A percentile compares a stretch with the other conserved stretches of the same genome.
Conservation (phyloP, 2,329 filamentous ascomycete genomes). For the Pleomassaria siparia region DNA sequence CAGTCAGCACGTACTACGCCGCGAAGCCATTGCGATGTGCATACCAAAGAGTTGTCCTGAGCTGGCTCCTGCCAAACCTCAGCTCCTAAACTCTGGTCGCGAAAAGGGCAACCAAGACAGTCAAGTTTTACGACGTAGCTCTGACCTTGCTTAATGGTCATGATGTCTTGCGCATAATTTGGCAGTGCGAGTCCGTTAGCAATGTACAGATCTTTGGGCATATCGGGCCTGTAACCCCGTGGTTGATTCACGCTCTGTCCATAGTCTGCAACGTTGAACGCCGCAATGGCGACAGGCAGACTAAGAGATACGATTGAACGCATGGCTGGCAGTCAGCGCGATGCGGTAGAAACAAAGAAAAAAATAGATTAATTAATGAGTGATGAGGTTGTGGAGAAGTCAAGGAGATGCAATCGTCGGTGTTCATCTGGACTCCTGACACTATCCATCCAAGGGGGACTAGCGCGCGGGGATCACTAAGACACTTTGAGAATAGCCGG, state of each 20-base stretch:
- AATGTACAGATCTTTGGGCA: constrained; percentile 17
- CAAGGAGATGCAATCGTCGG: background rate
- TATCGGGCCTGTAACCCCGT: constrained; percentile 16
- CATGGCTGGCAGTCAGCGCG: constrained; percentile 12
- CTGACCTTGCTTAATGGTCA: constrained; percentile 19
- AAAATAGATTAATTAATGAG: background rate
- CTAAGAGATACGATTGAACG: constrained; percentile 12
- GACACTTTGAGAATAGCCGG: too few species aligned
- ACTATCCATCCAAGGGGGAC: background rate
- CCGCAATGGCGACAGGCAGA: constrained; percentile 11
- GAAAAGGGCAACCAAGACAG: constrained; percentile 30
- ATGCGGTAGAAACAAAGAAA: background rate
- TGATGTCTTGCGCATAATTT: constrained; percentile 18
- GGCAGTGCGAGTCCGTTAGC: constrained; percentile 8
- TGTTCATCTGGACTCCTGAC: background rate
- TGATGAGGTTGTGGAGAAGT: background rate
- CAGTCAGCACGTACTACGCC: background rate
- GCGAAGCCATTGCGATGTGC: background rate
- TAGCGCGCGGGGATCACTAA: too few species aligned
- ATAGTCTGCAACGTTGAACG: too few species aligned
- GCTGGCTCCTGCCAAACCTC: constrained; percentile 22
- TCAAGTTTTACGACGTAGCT: constrained; percentile 33
- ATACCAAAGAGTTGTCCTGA: constrained; percentile 27
- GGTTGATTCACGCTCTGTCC: constrained; percentile 1
- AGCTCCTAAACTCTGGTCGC: constrained; percentile 9